Evolutionary conservation across 768 basidiomycete species (phyloP), one percentile per base, ranked within the genome.

Genomic region (Megacollybia marginata): DNA sequence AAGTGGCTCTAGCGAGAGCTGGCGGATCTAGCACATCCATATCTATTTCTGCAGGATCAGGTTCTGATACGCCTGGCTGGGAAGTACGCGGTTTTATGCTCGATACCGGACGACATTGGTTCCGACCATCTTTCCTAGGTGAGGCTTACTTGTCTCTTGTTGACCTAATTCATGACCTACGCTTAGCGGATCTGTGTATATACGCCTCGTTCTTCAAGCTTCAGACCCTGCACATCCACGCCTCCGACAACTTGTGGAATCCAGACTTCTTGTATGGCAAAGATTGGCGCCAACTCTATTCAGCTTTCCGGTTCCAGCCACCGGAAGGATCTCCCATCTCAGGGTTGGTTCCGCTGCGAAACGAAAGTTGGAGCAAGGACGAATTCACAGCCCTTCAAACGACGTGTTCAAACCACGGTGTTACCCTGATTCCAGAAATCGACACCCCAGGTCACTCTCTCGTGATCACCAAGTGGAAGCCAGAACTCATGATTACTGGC

Each of bases 161-260:
- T 48, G 32, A 40, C 10, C 20, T 23, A 32, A 52, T 13, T 53
- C 15, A 7, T 20, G 15, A 8, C 11, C 49, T 36, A 47, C 46
- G 28, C 40, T 5, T 49, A 73, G 73, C 66, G 16, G 71, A 73
- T 31, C 57, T 74, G 2, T 73, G 73, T 57, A 63, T 60, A 12
- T 73, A 73, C 23, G 71, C 71, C 0, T 72, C 70, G 2, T 73
- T 72, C 55, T 73, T 70, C 65, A 73, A 73, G 55, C 54, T 73
- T 5, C 68, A 72, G n/a, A 66, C 68, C 49, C 59, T 72, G 42
- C 72, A 73, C 33, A 49, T 74, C 5, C 71, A 73, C 56, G 68
- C 71, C 4, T 72, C 70, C 1, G 71, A 73, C 57, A 64, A 72
- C 20, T 46, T 71, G 10, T 72, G 71, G 71, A 68, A 72, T 57